Base-by-base conservation (phyloP, 2,329 filamentous ascomycete genomes). In the Chalaropsis thielavioides region DNA sequence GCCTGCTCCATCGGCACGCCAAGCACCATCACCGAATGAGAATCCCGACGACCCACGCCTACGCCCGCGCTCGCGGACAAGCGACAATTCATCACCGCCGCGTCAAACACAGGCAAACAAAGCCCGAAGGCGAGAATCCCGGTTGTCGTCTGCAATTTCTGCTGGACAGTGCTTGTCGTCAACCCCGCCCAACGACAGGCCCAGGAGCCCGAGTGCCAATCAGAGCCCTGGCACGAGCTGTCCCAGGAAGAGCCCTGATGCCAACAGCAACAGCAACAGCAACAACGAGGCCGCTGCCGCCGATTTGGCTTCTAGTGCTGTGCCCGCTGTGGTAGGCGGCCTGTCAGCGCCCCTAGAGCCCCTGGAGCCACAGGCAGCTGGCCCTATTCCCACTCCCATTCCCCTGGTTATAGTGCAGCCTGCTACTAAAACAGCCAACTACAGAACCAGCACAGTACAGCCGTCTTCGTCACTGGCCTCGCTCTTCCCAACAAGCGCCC, bases 141-240 rank as follows among this genome's bases (percentile, higher is more conserved):
- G 17, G 54, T 58, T 15, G 54, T 58, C 27, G 54, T 11, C 54
- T 58, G 54, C 54, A 58, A 58, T 58, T 35, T 35, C 54, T 58
- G 51, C 51, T 58, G 24, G 22, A 31, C 17, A 38, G 43, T 19
- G 43, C 43, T 19, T 46, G 43, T 46, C 43, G 43, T 46, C 43
- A n/a, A 46, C 43, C 27, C 17, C 31, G 54, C 31, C 54, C 17
- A 58, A 19, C 31, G 22, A 7, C 27, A 56, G 6, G 22, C 51
- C 22, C 1, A 54, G 49, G 6, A 49, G 44, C 44, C n/a, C n/a
- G n/a, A 49, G 13, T 4, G 5, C 35, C 35, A 38, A 8, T 38
- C 35, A 38, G 3, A 38, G 35, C 3, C 35, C 35, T 38, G 31
- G 31, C 7, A 3, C 3, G 31, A 35, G 8, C 1, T 44, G 41